phyloP scores from a whole-genome alignment of 371 early-diverging fungal genomes.

The Mucor piriformis region DNA sequence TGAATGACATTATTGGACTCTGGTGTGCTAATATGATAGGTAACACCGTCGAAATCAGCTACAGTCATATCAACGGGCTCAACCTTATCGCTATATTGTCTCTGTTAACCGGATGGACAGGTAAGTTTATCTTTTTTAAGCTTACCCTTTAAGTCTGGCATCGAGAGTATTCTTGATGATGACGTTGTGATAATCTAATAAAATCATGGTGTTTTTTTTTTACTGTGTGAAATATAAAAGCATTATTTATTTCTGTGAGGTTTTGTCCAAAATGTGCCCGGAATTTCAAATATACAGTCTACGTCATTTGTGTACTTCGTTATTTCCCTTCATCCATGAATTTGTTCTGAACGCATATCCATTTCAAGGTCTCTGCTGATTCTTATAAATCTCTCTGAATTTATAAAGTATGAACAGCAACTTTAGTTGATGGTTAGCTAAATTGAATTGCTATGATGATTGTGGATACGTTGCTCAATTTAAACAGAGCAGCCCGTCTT shows the following conservation, averaged over 20 bases:
- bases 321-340: too few species aligned
- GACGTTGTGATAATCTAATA: slow-evolving; percentile 72
- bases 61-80: slow-evolving; percentile 82
- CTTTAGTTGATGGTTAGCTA: too few species aligned
- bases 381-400: too few species aligned
- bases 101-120: not conserved
- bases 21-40: slow-evolving; percentile 82
- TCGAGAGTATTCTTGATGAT: slow-evolving; percentile 66
- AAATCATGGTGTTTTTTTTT: slow-evolving; percentile 53
- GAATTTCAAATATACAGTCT: not conserved
- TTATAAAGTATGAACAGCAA: too few species aligned
- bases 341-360: too few species aligned
- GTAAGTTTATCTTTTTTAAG: not conserved
- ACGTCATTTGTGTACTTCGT: too few species aligned
- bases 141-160: slow-evolving; percentile 61
- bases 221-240: not conserved
- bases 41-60: slow-evolving; percentile 96
- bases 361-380: too few species aligned
- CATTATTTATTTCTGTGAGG: slow-evolving; percentile 1
- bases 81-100: slow-evolving; percentile 67
- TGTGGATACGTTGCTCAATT: too few species aligned
- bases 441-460: too few species aligned
- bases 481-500: too few species aligned
- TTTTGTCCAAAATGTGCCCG: slow-evolving; percentile 3
- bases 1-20: slow-evolving; percentile 69